Evolutionary conservation across 495 filamentous ascomycete species (phyloP).

Genomic region (Penicillium turbatum): DNA sequence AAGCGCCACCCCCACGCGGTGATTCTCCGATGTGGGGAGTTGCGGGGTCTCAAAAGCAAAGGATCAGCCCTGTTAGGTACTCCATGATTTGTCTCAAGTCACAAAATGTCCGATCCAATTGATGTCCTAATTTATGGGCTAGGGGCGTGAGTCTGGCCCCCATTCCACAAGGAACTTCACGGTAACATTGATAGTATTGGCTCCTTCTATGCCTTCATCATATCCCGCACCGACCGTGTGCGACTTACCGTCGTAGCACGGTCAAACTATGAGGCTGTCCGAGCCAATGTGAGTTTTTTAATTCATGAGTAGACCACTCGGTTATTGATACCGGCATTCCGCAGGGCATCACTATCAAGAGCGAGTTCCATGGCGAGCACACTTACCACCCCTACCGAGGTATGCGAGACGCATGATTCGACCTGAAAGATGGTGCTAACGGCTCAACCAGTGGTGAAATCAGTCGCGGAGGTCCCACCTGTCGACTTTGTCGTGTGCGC

Average conservation of each 20-base stretch:
- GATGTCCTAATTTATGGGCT: conserved; percentile 38
- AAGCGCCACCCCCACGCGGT: not conserved
- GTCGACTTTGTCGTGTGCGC: conserved; percentile 47
- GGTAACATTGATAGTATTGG: conserved; percentile 30
- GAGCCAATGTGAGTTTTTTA: conserved; percentile 29
- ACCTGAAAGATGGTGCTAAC: not conserved
- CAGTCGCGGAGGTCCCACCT: conserved; percentile 33
- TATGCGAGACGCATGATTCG: conserved; percentile 5
- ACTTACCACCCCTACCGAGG: conserved; percentile 38
- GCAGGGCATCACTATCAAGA: conserved; percentile 44
- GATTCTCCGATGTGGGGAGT: conserved; percentile 15
- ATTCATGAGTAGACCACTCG: not conserved
- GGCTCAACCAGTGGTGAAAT: conserved; percentile 34
- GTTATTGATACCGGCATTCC: not conserved
- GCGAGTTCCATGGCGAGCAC: conserved; percentile 45
- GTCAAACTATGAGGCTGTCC: conserved; percentile 49
- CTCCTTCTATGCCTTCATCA: conserved; percentile 47
- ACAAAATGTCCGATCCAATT: conserved; percentile 27
- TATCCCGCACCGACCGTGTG: conserved; percentile 37
- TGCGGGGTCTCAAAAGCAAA: not conserved
- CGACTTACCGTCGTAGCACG: conserved; percentile 49
- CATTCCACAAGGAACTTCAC: not conserved
- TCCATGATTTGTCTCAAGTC: not conserved
- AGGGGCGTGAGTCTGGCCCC: conserved; percentile 30
- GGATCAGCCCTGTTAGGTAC: no score